These are phyloP conservation scores for Alternaria brassicicola DNA, from an alignment of 2,329 filamentous ascomycete genomes.

Conservation along the genomic window DNA sequence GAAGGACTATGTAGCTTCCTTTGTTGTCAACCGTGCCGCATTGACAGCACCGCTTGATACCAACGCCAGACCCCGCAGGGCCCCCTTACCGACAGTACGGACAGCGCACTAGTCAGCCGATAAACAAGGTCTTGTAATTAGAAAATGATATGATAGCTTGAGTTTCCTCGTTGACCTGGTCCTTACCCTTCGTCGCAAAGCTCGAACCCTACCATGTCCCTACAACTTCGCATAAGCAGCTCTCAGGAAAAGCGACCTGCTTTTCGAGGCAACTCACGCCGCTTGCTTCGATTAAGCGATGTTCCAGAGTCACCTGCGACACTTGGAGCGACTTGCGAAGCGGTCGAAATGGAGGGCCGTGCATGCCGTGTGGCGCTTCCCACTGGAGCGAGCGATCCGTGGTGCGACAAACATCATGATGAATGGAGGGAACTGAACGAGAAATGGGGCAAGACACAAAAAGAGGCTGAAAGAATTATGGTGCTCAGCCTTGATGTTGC, in stretches of 20 bases:
- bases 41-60: too few species aligned
- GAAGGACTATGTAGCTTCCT: too few species aligned
- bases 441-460: constrained; percentile 24
- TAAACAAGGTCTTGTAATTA: too few species aligned
- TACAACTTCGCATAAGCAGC: constrained; percentile 15
- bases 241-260: constrained; percentile 5
- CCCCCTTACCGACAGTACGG: too few species aligned
- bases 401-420: constrained; percentile 25
- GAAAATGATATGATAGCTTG: too few species aligned
- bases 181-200: too few species aligned
- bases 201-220: too few species aligned
- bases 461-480: constrained; percentile 28
- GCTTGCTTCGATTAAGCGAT: constrained; percentile 13
- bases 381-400: constrained; percentile 6
- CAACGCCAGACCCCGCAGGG: too few species aligned
- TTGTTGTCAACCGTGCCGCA: too few species aligned
- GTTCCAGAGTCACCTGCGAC: constrained; percentile 25
- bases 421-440: constrained; percentile 27
- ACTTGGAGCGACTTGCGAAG: constrained; percentile 22
- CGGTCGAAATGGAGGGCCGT: constrained; percentile 30
- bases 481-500: constrained; percentile 16
- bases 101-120: too few species aligned
- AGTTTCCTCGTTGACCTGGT: too few species aligned
- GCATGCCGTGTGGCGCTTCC: constrained; percentile 21
- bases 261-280: constrained; percentile 14